Evolutionary conservation across 192 early-diverging fungal species (phyloP).

Genomic region (Backusella tuberculispora): DNA sequence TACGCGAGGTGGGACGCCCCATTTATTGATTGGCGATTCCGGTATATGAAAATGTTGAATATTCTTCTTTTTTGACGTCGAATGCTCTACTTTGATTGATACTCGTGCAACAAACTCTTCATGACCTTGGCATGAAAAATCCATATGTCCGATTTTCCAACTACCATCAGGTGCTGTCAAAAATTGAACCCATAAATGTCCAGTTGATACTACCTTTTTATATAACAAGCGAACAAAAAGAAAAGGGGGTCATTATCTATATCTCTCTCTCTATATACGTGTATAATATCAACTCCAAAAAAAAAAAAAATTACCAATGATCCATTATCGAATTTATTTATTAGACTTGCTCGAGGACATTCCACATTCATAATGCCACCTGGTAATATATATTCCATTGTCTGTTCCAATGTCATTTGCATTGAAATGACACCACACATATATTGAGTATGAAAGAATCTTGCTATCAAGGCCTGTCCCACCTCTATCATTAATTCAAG

Average conservation of each 20-base stretch:
- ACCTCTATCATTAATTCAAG: conserved; percentile 7
- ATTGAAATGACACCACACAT: conserved; percentile 26
- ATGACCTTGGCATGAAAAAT: conserved; percentile 28
- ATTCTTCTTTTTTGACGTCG: conserved; percentile 16
- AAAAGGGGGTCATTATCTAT: background rate
- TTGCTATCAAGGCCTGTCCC: conserved; percentile 18
- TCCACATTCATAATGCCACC: conserved; percentile 28
- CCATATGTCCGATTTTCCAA: conserved; percentile 28
- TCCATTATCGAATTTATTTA: conserved; percentile 29
- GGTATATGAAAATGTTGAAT: conserved; percentile 1
- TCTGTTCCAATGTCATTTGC: conserved; percentile 29
- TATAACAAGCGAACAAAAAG: background rate
- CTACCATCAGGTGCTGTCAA: background rate
- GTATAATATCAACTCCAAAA: no score
- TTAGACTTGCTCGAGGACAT: conserved; percentile 31
- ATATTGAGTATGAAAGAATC: conserved; percentile 34
- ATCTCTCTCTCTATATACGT: background rate
- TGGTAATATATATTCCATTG: conserved; percentile 32
- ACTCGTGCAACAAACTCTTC: conserved; percentile 20
- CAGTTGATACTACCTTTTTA: conserved; percentile 25
- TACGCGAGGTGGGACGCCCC: conserved; percentile 23
- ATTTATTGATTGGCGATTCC: conserved; percentile 26
- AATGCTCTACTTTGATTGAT: background rate
- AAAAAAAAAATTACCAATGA: conserved; percentile 12
- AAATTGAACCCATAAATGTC: conserved; percentile 31